Evolutionary conservation across 257 asterid species (phyloP).

Genomic region (Salvia miltiorrhiza): DNA sequence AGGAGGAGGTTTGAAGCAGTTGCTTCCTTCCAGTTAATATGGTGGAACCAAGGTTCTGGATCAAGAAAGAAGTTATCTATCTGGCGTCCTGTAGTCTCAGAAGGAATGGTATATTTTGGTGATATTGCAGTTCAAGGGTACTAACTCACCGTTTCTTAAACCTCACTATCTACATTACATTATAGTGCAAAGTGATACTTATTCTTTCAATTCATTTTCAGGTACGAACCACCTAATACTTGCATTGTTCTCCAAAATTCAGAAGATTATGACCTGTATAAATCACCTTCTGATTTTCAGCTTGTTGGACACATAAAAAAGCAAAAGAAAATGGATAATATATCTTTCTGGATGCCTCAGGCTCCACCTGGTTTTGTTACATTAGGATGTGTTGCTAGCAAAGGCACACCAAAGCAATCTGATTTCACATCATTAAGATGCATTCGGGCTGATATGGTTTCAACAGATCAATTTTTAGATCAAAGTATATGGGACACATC

Average conservation of each 20-base stretch:
- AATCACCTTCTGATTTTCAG: conserved; percentile 76
- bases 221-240: conserved; percentile 87
- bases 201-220: conserved; percentile 31
- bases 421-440: conserved; percentile 81
- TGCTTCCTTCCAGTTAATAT: conserved; percentile 77
- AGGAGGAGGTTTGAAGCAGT: conserved; percentile 70
- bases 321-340: conserved; percentile 56
- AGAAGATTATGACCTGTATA: conserved; percentile 58
- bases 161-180: conserved; percentile 1
- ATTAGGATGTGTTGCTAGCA: conserved; percentile 83
- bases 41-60: conserved; percentile 98
- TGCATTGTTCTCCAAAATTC: conserved; percentile 79
- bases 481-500: conserved; percentile 95
- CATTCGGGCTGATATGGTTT: conserved; percentile 81
- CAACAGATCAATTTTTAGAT: conserved; percentile 70
- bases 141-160: conserved; percentile 20
- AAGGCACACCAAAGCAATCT: conserved; percentile 73
- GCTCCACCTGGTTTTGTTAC: conserved; percentile 95
- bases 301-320: conserved; percentile 71
- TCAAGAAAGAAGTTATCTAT: conserved; percentile 84
- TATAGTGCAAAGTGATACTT: neutral
- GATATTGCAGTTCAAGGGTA: conserved; percentile 94
- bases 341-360: conserved; percentile 95
- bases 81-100: conserved; percentile 93
- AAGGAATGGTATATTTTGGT: conserved; percentile 88